A percentile compares a stretch with the other conserved stretches of the same genome.
These are phyloP conservation scores for Lathyrus tuberosus DNA, from an alignment of 306 rosid species.

Conservation along the genomic window DNA sequence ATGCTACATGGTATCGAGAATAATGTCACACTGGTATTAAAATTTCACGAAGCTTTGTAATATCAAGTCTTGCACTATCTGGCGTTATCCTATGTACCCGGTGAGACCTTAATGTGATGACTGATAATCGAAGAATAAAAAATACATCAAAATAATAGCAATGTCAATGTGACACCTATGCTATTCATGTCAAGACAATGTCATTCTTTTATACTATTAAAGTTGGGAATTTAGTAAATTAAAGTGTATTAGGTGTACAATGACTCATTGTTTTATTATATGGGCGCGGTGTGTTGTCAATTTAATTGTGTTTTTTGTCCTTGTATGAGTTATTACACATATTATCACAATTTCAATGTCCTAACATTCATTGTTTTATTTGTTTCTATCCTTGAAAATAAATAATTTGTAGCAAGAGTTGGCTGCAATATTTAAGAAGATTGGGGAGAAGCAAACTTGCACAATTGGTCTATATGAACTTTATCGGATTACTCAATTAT, in stretches of 20 bases:
- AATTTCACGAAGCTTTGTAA: neutral
- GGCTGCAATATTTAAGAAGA: constrained; percentile 98
- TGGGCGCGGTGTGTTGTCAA: neutral
- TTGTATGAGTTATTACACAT: neutral
- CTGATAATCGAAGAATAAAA: too few species aligned
- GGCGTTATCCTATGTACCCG: too few species aligned
- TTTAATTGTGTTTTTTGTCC: constrained; percentile 7
- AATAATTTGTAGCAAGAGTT: constrained; percentile 82
- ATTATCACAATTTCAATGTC: constrained; percentile 19
- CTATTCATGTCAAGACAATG: too few species aligned
- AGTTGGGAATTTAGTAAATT: neutral
- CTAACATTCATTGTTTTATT: constrained; percentile 11
- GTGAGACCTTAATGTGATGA: too few species aligned
- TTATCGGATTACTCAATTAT: constrained; percentile 91
- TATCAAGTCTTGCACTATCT: too few species aligned
- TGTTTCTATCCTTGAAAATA: constrained; percentile 21
- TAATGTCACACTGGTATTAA: too few species aligned
- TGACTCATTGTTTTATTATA: neutral
- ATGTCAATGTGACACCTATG: too few species aligned
- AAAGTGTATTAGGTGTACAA: neutral
- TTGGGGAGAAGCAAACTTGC: constrained; percentile 99
- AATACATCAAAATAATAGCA: too few species aligned
- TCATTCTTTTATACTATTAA: neutral
- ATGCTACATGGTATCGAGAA: too few species aligned
- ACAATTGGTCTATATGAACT: constrained; percentile 89